Conservation (phyloP, 2,329 filamentous ascomycete genomes). For the Pestalotiopsis sp. region DNA sequence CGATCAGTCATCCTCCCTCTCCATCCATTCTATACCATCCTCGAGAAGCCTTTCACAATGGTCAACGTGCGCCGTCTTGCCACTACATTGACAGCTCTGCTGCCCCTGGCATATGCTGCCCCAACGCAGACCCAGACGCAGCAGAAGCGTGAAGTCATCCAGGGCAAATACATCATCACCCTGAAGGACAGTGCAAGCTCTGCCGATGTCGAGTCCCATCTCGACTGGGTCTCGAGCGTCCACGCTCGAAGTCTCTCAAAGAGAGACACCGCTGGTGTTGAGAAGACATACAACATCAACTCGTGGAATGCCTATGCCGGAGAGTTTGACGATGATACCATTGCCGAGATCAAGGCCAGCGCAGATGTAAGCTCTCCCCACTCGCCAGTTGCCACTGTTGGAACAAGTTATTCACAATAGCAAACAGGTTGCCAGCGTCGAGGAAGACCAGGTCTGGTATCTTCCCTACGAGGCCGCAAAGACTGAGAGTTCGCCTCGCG, state of each 20-base stretch:
- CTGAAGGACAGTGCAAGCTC: constrained; percentile 29
- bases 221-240: constrained; percentile 35
- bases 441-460: constrained; percentile 31
- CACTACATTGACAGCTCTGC: constrained; percentile 30
- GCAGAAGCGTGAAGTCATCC: constrained; percentile 26
- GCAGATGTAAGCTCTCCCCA: constrained; percentile 27
- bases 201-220: constrained; percentile 33
- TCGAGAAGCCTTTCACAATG: constrained; percentile 20
- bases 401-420: constrained; percentile 12
- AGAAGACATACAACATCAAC: constrained; percentile 43
- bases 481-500: constrained; percentile 18
- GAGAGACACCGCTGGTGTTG: constrained; percentile 36
- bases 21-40: neutral
- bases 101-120: constrained; percentile 28
- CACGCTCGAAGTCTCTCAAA: constrained; percentile 37
- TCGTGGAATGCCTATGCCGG: constrained; percentile 43
- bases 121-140: constrained; percentile 15
- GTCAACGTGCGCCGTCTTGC: constrained; percentile 28
- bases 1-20: neutral
- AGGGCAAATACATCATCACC: constrained; percentile 32
- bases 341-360: constrained; percentile 38
- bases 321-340: constrained; percentile 43
- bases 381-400: neutral
- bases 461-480: constrained; percentile 24
- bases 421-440: constrained; percentile 27